Conservation (phyloP, 2,329 filamentous ascomycete species). For the Raffaelea albimanens region DNA sequence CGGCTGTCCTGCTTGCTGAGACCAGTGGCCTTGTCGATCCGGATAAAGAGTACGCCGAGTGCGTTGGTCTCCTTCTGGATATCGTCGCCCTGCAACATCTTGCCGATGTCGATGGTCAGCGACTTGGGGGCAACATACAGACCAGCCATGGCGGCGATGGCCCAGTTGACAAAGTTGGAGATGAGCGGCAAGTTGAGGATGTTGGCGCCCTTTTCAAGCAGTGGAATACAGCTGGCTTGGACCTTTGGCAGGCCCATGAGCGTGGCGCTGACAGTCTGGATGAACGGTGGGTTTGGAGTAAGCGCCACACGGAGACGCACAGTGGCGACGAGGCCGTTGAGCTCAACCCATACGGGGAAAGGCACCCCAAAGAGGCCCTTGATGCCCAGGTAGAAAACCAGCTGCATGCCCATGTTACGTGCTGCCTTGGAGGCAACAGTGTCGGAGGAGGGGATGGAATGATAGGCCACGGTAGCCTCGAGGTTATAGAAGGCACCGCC, state of each 20-base stretch:
- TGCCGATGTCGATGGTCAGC: slow-evolving; percentile 82
- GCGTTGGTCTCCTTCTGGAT: slow-evolving; percentile 84
- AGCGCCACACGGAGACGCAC: slow-evolving; percentile 74
- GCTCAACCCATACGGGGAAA: slow-evolving; percentile 78
- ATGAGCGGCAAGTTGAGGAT: slow-evolving; percentile 87
- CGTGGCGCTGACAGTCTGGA: slow-evolving; percentile 87
- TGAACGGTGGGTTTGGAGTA: slow-evolving; percentile 81
- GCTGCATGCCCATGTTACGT: slow-evolving; percentile 92
- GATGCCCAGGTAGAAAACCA: slow-evolving; percentile 88
- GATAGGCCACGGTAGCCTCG: slow-evolving; percentile 83
- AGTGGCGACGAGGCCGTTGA: slow-evolving; percentile 85
- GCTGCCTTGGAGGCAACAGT: slow-evolving; percentile 66
- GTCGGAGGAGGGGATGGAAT: slow-evolving; percentile 64
- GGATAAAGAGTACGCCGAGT: slow-evolving; percentile 82
- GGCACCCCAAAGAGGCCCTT: slow-evolving; percentile 84
- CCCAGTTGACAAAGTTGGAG: slow-evolving; percentile 94
- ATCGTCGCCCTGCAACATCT: slow-evolving; percentile 83
- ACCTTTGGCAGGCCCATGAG: slow-evolving; percentile 91
- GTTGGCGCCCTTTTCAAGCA: slow-evolving; percentile 85
- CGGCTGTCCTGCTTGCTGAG: slow-evolving; percentile 85
- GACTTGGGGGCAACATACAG: slow-evolving; percentile 95
- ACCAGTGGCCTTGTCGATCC: slow-evolving; percentile 78
- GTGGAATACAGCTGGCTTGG: slow-evolving; percentile 79
- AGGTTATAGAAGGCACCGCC: slow-evolving; percentile 90
- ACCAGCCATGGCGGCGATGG: slow-evolving; percentile 74